Percentiles rank a stretch among this genome's conserved stretches.
These are phyloP conservation scores for Colletotrichum tropicicola DNA, from an alignment of 2,329 filamentous ascomycete species.

Conservation along the genomic window DNA sequence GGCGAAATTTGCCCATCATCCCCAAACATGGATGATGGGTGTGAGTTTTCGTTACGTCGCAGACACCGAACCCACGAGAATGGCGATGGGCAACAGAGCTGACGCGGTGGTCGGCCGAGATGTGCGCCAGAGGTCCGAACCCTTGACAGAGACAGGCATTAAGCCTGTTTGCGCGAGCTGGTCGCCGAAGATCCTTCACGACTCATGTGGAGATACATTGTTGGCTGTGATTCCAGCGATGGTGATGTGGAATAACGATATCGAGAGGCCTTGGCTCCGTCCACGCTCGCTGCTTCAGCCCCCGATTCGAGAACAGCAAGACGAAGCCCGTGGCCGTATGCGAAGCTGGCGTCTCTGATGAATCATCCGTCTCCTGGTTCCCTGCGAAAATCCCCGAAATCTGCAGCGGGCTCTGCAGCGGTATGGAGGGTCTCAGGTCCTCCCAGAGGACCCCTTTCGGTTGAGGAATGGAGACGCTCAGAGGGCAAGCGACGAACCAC, in stretches of 20 bases:
- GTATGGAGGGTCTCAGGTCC: constrained; percentile 23
- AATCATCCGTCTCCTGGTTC: constrained; percentile 11
- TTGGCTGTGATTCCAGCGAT: not conserved
- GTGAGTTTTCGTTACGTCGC: too few species aligned
- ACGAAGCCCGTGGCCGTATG: not conserved
- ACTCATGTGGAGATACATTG: constrained; percentile 7
- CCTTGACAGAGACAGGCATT: constrained; percentile 3
- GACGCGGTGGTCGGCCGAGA: constrained; percentile 14
- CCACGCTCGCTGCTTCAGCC: not conserved
- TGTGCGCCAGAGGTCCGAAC: not conserved
- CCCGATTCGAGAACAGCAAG: not conserved
- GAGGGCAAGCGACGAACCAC: constrained; percentile 15
- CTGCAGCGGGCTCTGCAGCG: constrained; percentile 29
- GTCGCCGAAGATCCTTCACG: constrained; percentile 12
- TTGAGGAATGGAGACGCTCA: constrained; percentile 17
- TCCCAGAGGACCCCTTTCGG: constrained; percentile 12
- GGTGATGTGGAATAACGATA: constrained; percentile 1
- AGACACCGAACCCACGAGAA: not conserved
- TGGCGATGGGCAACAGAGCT: not conserved
- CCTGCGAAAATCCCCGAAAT: constrained; percentile 29
- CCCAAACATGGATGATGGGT: too few species aligned
- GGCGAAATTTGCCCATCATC: too few species aligned
- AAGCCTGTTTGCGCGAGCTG: not conserved
- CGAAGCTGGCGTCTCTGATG: constrained; percentile 6
- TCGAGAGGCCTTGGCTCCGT: not conserved